Base-by-base conservation (phyloP, 2,329 filamentous ascomycete species). In the Sporothrix sp. region DNA sequence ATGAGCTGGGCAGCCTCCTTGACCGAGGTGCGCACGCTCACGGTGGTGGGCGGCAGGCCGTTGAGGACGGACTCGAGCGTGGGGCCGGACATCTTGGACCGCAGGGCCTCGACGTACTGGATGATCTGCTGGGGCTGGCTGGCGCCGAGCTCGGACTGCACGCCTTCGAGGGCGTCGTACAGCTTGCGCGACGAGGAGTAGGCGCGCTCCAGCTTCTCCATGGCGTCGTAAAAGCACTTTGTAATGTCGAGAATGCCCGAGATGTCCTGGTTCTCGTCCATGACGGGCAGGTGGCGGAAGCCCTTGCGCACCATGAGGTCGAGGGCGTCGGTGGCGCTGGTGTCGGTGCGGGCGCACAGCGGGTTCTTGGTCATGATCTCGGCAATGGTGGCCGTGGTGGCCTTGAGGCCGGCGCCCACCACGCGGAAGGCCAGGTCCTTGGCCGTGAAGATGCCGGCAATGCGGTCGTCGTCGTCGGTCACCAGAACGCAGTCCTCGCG, bases 291-390 rank as follows among this genome's bases (percentile, higher is more conserved):
- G 72, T 98, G 93, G 60, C 93, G 82, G 75, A 98, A 98, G 16
- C 93, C 93, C 71, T 97, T 97, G 60, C 91, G 80, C 52, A 98
- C 93, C 93, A 98, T 98, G 52, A 97, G 76, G 68, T 98, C 91
- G 56, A 98, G 73, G 28, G 93, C 93, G 73, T 98, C 93, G 38
- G 93, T 98, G 32, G 93, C 93, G 68, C 91, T 97, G 30, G 93
- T 98, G 65, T 98, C 93, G 52, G 93, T 98, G 66, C 93, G 83
- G 50, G 93, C 93, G 67, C 93, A 98, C 14, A 98, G 80, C 10
- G 93, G 93, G 71, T 98, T 98, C 76, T 97, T 96, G 65, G 93
- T 98, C 93, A 98, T 98, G 68, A 98, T 98, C 65, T 97, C 90
- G 58, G 89, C 86, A 65, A 98, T 96, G 20, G 88, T 95, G 60